Base-by-base conservation (phyloP, 352 stramenopile genomes). In the Thalassiosira ordinaria region DNA sequence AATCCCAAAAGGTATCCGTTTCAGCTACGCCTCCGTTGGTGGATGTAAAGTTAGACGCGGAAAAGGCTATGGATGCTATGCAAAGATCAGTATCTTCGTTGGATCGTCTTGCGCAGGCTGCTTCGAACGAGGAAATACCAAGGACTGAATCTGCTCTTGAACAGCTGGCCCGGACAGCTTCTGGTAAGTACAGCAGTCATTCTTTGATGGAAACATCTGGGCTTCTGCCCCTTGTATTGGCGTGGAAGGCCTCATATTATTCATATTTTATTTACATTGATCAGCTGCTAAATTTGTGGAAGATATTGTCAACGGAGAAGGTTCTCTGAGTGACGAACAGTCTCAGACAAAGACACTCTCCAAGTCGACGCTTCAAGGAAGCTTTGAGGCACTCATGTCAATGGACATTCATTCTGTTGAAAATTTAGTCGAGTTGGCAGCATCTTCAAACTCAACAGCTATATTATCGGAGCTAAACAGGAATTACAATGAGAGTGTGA, bases 81-180 rank as follows among this genome's bases (percentile, higher is more conserved):
- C 33, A 47, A 22, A 46, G 27, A 31, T 65, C 64, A 13, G 51
- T 6, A 61, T 72, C 72, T 26, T 26, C 37, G 14, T 51, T 71
- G 20, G 31, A 52, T 16, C 16, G 46, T 37, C 41, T 72, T 31
- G 37, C 37, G 26, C 37, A n/a, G 8, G 35, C 63, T 35, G 33
- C 55, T 51, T 51, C 68, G 35, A 39, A 1, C 18, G 75, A 78
- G 47, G 37, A 9, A 1, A 69, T 84, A 14, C 37, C 46, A 27
- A 55, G 57, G 35, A 80, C 44, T 29, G 76, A 84, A 55, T 83
- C 75, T 29, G 79, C 83, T 14, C 65, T 92, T 57, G 77, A 84
- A 63, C 85, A 92, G 74, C 62, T 92, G 35, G 88, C 88, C 9
- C 76, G 76, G 13, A 93, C 80, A 78, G 83, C 86, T 31, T 91